These are phyloP conservation scores for Pseudonitzschia delicatissima DNA, from an alignment of 108 stramenopile species.

Conservation along the genomic window DNA sequence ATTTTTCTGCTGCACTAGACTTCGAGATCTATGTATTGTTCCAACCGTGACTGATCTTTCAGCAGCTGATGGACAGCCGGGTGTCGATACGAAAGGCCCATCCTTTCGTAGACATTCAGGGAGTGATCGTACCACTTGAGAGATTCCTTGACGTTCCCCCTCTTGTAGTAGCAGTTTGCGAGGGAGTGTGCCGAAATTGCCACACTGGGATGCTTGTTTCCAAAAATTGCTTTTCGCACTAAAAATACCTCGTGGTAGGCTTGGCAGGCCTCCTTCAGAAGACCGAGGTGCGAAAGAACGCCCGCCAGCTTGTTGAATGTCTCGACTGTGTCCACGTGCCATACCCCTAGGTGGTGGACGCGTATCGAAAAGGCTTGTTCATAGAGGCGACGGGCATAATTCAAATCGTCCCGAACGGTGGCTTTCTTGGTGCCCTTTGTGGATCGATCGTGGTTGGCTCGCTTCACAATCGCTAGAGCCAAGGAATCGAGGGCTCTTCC, in stretches of 20 bases:
- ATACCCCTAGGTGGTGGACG: conserved; percentile 38
- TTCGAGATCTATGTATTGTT: conserved; percentile 11
- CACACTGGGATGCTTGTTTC: conserved; percentile 45
- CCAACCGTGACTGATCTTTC: conserved; percentile 17
- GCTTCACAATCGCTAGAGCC: conserved; percentile 15
- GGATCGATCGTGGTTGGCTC: background rate
- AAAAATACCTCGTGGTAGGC: conserved; percentile 48
- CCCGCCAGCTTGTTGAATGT: conserved; percentile 49
- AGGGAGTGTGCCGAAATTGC: conserved; percentile 53
- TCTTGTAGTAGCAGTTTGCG: conserved; percentile 34
- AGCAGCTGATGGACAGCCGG: conserved; percentile 26
- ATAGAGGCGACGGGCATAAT: conserved; percentile 12
- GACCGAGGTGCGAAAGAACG: conserved; percentile 24
- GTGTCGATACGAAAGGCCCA: conserved; percentile 27
- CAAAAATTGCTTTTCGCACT: conserved; percentile 45
- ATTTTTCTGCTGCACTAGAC: too few species aligned
- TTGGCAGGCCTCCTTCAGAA: conserved; percentile 21
- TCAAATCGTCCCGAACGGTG: background rate
- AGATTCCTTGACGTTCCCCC: conserved; percentile 28
- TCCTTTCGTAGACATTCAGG: conserved; percentile 28
- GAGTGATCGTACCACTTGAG: conserved; percentile 22
- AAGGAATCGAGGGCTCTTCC: conserved; percentile 23
- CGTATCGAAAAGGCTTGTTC: conserved; percentile 47
- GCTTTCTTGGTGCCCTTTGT: background rate
- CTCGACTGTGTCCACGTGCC: conserved; percentile 53